These are phyloP conservation scores for Eucalyptus albens DNA, from an alignment of 345 rosid genomes.

Conservation along the genomic window DNA sequence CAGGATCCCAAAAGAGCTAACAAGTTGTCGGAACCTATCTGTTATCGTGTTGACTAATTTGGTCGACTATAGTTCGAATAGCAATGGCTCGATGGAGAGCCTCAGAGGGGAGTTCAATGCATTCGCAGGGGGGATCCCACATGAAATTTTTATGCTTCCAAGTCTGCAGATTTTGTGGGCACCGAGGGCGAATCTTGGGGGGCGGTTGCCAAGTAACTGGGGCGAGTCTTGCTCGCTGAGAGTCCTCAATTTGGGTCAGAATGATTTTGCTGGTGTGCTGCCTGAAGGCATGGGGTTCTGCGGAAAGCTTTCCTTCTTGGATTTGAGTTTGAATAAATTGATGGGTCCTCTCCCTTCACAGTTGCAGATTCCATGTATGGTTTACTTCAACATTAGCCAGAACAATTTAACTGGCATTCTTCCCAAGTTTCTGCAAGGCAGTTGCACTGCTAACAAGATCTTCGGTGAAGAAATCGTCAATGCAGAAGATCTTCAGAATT, in stretches of 20 bases:
- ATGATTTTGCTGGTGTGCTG: conserved; percentile 19
- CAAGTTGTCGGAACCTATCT: conserved; percentile 27
- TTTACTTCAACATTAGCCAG: conserved; percentile 38
- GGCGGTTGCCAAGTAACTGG: conserved; percentile 35
- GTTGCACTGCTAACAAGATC: conserved; percentile 10
- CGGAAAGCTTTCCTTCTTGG: conserved; percentile 42
- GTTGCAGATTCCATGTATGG: conserved; percentile 46
- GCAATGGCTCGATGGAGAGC: conserved; percentile 1
- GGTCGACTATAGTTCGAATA: conserved; percentile 1
- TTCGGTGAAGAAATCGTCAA: not conserved
- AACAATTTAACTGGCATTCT: conserved; percentile 38
- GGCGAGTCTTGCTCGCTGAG: conserved; percentile 31
- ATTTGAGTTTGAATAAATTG: conserved; percentile 46
- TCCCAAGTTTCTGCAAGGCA: conserved; percentile 17
- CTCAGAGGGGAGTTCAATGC: conserved; percentile 45
- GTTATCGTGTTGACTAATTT: conserved; percentile 39
- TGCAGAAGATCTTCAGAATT: conserved; percentile 10
- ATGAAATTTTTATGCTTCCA: conserved; percentile 16
- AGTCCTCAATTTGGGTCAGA: conserved; percentile 43
- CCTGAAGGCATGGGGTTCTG: conserved; percentile 28
- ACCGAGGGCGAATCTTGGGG: conserved; percentile 56
- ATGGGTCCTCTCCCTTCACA: conserved; percentile 26
- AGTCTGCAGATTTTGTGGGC: conserved; percentile 54
- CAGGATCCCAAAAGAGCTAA: conserved; percentile 35
- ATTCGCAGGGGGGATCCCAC: conserved; percentile 32